phyloP scores from a whole-genome alignment of 2,329 filamentous ascomycete genomes.

The Alternaria sp. region DNA sequence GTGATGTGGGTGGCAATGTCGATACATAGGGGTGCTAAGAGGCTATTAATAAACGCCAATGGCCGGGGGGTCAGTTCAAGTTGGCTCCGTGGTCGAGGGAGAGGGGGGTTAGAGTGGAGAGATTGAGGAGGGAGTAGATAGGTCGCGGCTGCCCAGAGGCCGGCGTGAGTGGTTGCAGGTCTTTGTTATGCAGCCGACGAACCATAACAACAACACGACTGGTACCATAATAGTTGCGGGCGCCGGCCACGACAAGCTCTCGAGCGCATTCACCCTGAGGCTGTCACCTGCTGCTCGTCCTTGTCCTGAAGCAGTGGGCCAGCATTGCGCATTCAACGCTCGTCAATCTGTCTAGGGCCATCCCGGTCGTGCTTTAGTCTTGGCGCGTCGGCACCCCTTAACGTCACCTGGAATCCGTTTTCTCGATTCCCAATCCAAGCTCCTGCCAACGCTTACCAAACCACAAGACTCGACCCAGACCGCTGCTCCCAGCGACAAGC shows the following conservation, averaged over 20 bases:
- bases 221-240: neutral
- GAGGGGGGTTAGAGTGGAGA: neutral
- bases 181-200: constrained; percentile 12
- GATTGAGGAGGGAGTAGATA: neutral
- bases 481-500: constrained; percentile 2
- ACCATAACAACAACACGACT: constrained; percentile 1
- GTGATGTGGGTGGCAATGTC: constrained; percentile 9
- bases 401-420: constrained; percentile 27
- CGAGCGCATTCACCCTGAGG: neutral
- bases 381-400: constrained; percentile 26
- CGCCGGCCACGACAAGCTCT: neutral
- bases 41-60: constrained; percentile 19
- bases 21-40: neutral
- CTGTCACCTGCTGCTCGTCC: neutral
- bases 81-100: constrained; percentile 2
- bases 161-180: constrained; percentile 4
- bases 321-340: constrained; percentile 19
- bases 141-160: neutral
- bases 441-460: constrained; percentile 19
- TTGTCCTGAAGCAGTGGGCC: constrained; percentile 12
- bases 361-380: constrained; percentile 19
- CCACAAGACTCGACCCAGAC: neutral
- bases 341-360: constrained; percentile 17
- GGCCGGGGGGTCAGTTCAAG: constrained; percentile 6
- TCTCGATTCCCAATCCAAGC: constrained; percentile 24